Conservation (phyloP, 768 basidiomycete species). For the Russula foetens region DNA sequence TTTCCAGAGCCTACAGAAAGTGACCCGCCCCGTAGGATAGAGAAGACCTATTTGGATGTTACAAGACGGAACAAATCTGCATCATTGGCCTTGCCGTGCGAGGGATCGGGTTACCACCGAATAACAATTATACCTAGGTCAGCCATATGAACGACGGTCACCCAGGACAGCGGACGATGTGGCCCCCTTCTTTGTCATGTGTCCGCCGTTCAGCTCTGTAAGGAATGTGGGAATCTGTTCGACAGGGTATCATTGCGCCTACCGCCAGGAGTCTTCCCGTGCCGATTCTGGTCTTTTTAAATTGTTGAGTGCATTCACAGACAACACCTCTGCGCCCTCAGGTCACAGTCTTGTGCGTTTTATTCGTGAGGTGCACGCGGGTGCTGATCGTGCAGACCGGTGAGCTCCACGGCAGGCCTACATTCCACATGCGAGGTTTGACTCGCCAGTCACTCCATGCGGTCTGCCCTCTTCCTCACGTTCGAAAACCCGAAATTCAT, state of each 20-base stretch:
- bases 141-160: neutral
- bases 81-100: neutral
- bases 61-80: no score
- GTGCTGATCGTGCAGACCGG: neutral
- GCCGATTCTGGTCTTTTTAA: neutral
- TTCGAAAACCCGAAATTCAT: no score
- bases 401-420: neutral
- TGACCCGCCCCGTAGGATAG: no score
- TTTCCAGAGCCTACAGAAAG: no score
- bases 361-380: neutral
- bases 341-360: neutral
- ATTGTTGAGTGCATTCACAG: neutral
- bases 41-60: no score
- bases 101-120: neutral
- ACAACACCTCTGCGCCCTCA: neutral
- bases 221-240: neutral
- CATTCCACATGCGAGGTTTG: no score
- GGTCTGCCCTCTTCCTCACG: no score
- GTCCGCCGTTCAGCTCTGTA: neutral
- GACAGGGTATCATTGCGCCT: neutral
- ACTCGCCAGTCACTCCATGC: no score
- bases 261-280: neutral
- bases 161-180: neutral
- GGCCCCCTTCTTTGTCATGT: no score
- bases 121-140: neutral